These are phyloP conservation scores for Datura wrightii DNA, from an alignment of 257 asterid species.

Conservation along the genomic window DNA sequence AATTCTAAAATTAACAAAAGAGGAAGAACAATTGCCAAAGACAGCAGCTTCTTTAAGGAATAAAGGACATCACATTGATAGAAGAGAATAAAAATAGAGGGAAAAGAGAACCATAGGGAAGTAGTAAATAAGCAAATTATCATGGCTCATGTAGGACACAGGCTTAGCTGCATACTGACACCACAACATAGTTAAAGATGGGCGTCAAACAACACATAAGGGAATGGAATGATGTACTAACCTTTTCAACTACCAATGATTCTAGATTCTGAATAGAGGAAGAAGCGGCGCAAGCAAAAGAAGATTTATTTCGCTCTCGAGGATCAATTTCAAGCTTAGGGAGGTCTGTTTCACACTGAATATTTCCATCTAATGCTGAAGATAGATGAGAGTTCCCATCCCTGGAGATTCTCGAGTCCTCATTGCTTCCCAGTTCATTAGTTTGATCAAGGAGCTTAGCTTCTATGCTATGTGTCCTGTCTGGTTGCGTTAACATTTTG, in stretches of 20 bases:
- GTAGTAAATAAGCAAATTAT: conserved; percentile 11
- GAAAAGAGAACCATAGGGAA: conserved; percentile 11
- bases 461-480: conserved; percentile 40
- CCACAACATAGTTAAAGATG: neutral
- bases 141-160: conserved; percentile 24
- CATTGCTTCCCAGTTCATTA: conserved; percentile 43
- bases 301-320: conserved; percentile 39
- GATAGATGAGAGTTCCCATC: conserved; percentile 42
- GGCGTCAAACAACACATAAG: neutral
- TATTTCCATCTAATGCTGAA: conserved; percentile 45
- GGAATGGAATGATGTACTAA: conserved; percentile 36
- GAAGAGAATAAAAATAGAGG: neutral
- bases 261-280: conserved; percentile 43
- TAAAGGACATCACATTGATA: conserved; percentile 5
- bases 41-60: neutral
- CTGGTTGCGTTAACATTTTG: conserved; percentile 38
- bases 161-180: conserved; percentile 19
- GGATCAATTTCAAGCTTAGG: conserved; percentile 43
- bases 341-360: conserved; percentile 39
- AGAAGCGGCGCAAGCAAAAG: conserved; percentile 41
- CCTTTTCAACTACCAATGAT: conserved; percentile 49
- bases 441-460: conserved; percentile 36
- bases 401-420: conserved; percentile 45
- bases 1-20: conserved; percentile 7
- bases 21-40: neutral